Evolutionary conservation across 2,329 filamentous ascomycete genomes (phyloP).

Genomic region (Fusarium clavum): DNA sequence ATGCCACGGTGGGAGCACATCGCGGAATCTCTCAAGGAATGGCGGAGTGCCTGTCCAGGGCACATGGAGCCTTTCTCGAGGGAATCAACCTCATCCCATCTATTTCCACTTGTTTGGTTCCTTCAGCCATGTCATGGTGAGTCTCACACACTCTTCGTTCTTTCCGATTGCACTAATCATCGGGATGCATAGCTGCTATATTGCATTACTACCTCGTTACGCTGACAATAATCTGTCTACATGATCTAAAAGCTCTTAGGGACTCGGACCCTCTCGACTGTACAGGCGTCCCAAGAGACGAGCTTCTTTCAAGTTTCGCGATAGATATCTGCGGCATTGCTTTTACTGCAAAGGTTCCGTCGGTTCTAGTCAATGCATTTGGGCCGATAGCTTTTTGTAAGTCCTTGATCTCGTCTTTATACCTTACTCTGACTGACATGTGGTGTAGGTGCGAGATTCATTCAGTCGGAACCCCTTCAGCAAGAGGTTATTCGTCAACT

Average conservation of each 20-base stretch:
- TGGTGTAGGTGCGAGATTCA: constrained; percentile 47
- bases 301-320: constrained; percentile 51
- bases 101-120: constrained; percentile 55
- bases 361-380: constrained; percentile 61
- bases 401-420: constrained; percentile 15
- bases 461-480: constrained; percentile 43
- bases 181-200: constrained; percentile 51
- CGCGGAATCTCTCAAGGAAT: constrained; percentile 43
- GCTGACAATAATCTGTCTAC: constrained; percentile 48
- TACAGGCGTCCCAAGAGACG: constrained; percentile 10
- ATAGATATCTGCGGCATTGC: constrained; percentile 58
- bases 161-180: not conserved
- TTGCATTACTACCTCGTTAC: constrained; percentile 58
- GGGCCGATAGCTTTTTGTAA: constrained; percentile 61
- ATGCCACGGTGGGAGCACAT: constrained; percentile 38
- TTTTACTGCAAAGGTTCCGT: constrained; percentile 56
- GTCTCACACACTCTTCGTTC: not conserved
- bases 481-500: constrained; percentile 51
- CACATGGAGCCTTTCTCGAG: constrained; percentile 50
- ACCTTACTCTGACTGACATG: not conserved
- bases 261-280: not conserved
- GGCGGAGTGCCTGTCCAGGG: constrained; percentile 49
- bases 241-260: constrained; percentile 7
- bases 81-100: not conserved
- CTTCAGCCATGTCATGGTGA: constrained; percentile 58